Conservation (phyloP, 306 rosid species). For the Gleditsia sinensis region DNA sequence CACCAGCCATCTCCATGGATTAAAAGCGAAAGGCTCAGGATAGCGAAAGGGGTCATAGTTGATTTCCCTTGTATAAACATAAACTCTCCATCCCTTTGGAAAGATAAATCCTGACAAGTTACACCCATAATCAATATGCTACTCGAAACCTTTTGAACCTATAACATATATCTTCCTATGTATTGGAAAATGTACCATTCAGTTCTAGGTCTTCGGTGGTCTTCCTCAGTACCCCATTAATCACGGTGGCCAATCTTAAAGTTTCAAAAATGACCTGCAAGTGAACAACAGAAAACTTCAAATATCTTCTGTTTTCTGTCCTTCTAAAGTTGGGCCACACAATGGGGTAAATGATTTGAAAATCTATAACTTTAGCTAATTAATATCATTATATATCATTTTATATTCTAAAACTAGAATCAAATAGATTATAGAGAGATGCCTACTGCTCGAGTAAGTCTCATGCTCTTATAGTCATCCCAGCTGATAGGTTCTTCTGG, state of each 20-base stretch:
- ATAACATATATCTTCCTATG: too few species aligned
- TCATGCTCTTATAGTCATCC: slow-evolving; percentile 67
- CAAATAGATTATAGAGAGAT: slow-evolving; percentile 19
- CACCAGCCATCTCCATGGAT: slow-evolving; percentile 89
- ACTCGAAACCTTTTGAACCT: too few species aligned
- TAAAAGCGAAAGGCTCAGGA: slow-evolving; percentile 64
- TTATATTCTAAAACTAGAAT: too few species aligned
- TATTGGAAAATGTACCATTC: slow-evolving; percentile 70
- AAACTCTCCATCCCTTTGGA: slow-evolving; percentile 86
- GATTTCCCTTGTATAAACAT: slow-evolving; percentile 70
- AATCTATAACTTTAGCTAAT: too few species aligned
- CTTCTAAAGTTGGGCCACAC: not conserved
- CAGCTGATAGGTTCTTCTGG: slow-evolving; percentile 54
- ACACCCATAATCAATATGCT: too few species aligned
- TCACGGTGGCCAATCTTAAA: slow-evolving; percentile 73
- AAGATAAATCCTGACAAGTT: slow-evolving; percentile 54
- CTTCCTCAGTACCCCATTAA: slow-evolving; percentile 71
- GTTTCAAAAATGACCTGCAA: slow-evolving; percentile 79
- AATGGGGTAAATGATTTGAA: too few species aligned
- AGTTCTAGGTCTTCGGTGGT: slow-evolving; percentile 60
- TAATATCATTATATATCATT: too few species aligned
- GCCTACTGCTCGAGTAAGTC: slow-evolving; percentile 64
- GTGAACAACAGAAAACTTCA: not conserved
- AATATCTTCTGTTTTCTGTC: not conserved
- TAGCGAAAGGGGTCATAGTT: slow-evolving; percentile 65